phyloP scores from a whole-genome alignment of 2,329 filamentous ascomycete species.

The Periconia sp. region DNA sequence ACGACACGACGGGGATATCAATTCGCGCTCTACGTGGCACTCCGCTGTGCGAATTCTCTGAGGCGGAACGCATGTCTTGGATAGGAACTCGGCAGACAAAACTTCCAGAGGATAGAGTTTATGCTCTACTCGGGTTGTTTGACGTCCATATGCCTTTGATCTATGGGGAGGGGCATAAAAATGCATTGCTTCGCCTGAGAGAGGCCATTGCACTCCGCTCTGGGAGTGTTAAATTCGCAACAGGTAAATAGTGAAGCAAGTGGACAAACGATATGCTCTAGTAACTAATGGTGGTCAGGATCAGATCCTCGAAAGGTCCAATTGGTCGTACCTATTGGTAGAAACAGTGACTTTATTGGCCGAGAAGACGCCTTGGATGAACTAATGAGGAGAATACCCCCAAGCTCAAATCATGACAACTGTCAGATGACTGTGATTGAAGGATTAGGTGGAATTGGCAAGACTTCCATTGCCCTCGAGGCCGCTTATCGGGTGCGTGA shows the following conservation, averaged over 20 bases:
- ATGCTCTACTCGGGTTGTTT: conserved; percentile 13
- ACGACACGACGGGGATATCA: conserved; percentile 5
- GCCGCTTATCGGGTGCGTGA: conserved; percentile 46
- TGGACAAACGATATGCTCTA: no score
- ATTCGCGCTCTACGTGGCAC: not conserved
- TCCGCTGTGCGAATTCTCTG: conserved; percentile 1
- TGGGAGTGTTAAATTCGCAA: not conserved
- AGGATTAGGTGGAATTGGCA: conserved; percentile 6
- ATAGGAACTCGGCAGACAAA: conserved; percentile 7
- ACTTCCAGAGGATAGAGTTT: conserved; percentile 7
- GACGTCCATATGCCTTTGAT: conserved; percentile 11
- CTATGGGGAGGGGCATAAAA: conserved; percentile 29
- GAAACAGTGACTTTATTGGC: not conserved
- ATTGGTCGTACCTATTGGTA: not conserved
- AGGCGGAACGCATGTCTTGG: conserved; percentile 11
- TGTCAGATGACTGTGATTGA: conserved; percentile 1
- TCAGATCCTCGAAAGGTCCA: not conserved
- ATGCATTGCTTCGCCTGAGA: conserved; percentile 11
- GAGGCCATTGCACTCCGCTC: not conserved
- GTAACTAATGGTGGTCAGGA: no score
- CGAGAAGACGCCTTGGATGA: not conserved
- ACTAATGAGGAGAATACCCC: not conserved
- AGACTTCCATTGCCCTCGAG: conserved; percentile 27
- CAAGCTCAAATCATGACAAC: not conserved
- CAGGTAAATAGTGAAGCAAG: not conserved